A percentile compares a stretch with the other conserved stretches of the same genome.
These are phyloP conservation scores for Helichrysum umbraculigerum DNA, from an alignment of 129 eudicot species.

Conservation along the genomic window DNA sequence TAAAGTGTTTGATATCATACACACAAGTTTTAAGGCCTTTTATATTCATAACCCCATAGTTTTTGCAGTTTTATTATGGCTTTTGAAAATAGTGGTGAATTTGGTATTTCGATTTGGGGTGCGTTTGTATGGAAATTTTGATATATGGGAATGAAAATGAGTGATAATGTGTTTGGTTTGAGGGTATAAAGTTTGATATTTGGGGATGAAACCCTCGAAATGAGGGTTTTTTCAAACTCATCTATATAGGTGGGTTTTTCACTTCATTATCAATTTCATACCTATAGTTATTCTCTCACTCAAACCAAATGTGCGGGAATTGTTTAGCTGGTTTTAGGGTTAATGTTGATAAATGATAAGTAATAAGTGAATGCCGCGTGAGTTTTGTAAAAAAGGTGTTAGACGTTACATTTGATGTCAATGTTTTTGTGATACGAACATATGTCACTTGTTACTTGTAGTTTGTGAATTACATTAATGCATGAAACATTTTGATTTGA, in stretches of 20 bases:
- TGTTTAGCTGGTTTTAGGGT: background rate
- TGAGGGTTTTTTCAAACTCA: too few species aligned
- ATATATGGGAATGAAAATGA: too few species aligned
- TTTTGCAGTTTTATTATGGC: background rate
- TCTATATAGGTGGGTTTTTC: too few species aligned
- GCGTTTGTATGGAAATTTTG: too few species aligned
- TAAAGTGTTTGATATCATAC: background rate
- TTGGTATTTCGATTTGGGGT: background rate
- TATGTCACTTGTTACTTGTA: background rate
- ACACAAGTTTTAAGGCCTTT: slow-evolving; percentile 18
- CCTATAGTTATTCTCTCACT: too few species aligned
- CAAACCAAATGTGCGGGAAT: background rate
- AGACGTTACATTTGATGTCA: background rate
- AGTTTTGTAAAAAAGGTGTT: background rate
- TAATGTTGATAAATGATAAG: background rate
- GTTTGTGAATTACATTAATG: too few species aligned
- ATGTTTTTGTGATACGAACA: background rate
- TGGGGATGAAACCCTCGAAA: too few species aligned
- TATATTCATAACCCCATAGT: background rate
- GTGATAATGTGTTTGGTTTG: too few species aligned
- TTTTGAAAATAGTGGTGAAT: too few species aligned
- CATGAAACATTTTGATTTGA: too few species aligned
- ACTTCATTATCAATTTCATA: too few species aligned
- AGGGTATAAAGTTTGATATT: too few species aligned
- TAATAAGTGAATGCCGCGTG: background rate